Conservation (phyloP, 306 rosid genomes). For the Hippophae rhamnoides region DNA sequence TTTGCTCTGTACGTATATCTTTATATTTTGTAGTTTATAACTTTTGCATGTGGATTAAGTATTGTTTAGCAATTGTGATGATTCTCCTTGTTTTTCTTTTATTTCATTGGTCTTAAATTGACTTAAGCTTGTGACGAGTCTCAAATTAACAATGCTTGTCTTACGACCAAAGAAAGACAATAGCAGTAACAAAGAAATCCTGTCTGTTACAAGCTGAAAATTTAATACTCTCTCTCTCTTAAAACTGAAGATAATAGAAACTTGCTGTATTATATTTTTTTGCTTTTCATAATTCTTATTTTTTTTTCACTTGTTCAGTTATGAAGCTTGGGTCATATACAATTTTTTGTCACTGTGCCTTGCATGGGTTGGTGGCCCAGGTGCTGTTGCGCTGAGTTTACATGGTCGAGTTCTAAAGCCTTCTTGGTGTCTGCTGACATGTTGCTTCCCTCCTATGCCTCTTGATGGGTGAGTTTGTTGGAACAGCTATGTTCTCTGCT, state of each 20-base stretch:
- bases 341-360: constrained; percentile 82
- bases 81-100: too few species aligned
- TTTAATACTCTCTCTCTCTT: too few species aligned
- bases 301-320: constrained; percentile 43
- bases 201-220: too few species aligned
- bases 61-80: too few species aligned
- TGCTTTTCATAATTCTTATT: not conserved
- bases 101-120: too few species aligned
- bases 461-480: constrained; percentile 75
- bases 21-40: too few species aligned
- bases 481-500: not conserved
- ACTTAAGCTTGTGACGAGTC: too few species aligned
- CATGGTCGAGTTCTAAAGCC: constrained; percentile 86
- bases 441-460: constrained; percentile 82
- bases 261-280: not conserved
- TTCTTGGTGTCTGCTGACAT: constrained; percentile 73
- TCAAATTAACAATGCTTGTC: too few species aligned
- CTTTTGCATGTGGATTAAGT: too few species aligned
- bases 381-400: constrained; percentile 89
- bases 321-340: constrained; percentile 97
- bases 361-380: constrained; percentile 99
- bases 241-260: not conserved
- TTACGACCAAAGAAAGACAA: too few species aligned
- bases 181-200: too few species aligned
- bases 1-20: too few species aligned